Percentiles rank a stretch among this genome's conserved stretches.
Conservation (phyloP, 1,284 basidiomycete genomes). For the Moniliophthora roreri region DNA sequence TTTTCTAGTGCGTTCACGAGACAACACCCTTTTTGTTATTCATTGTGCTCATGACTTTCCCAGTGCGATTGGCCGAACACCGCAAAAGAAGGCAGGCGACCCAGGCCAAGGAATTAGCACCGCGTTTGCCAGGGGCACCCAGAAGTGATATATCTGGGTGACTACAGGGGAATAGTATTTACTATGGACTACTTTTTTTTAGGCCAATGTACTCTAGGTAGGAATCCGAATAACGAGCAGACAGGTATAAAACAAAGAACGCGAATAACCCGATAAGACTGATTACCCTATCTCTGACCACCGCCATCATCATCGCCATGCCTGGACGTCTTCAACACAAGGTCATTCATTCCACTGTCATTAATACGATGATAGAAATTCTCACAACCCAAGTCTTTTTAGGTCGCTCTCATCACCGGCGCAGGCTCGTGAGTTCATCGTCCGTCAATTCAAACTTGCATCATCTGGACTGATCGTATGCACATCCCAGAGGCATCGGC, state of each 20-base stretch:
- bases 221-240: not conserved
- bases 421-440: conserved; percentile 72
- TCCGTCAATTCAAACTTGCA: not conserved
- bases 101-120: conserved; percentile 57
- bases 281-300: conserved; percentile 8
- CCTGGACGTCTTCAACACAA: conserved; percentile 64
- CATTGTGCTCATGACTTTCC: not conserved
- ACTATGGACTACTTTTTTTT: not conserved
- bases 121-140: conserved; percentile 53
- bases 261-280: conserved; percentile 2
- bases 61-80: conserved; percentile 58
- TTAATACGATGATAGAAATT: conserved; percentile 15
- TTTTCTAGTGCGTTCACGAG: conserved; percentile 48
- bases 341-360: conserved; percentile 8
- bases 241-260: not conserved
- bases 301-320: conserved; percentile 38
- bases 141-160: conserved; percentile 19
- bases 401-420: conserved; percentile 83
- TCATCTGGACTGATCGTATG: too few species aligned
- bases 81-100: conserved; percentile 52
- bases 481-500: conserved; percentile 88
- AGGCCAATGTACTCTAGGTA: not conserved
- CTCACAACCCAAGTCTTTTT: conserved; percentile 14
- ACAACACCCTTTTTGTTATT: not conserved
- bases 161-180: too few species aligned